phyloP scores from a whole-genome alignment of 2,329 filamentous ascomycete species.

The Alternaria incomplexa region DNA sequence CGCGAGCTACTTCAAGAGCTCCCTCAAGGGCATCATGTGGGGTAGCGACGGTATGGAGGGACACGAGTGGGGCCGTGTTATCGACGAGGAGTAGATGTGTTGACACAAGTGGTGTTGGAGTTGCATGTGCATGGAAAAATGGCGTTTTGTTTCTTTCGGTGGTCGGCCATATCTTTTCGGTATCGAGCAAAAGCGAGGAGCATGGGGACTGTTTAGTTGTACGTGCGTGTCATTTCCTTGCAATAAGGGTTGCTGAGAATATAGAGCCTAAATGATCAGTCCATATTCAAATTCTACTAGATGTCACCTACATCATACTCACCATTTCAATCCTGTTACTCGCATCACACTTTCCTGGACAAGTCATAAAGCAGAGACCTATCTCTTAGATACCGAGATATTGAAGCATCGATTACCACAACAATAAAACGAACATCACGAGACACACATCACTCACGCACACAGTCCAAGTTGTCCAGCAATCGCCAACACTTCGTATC shows the following conservation, averaged over 20 bases:
- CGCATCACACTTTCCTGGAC: neutral
- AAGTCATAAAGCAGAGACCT: neutral
- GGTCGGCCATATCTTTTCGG: neutral
- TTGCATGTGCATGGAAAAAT: neutral
- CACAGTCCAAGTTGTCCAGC: neutral
- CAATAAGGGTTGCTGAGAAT: neutral
- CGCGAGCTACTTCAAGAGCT: conserved; percentile 52
- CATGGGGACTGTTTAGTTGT: neutral
- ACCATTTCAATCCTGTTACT: neutral
- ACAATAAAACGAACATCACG: neutral
- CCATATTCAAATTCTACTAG: neutral
- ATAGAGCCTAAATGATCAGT: neutral
- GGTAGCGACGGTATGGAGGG: conserved; percentile 50
- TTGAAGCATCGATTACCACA: neutral
- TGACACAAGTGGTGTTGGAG: neutral
- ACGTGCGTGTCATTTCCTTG: neutral
- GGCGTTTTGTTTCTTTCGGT: neutral
- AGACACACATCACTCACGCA: neutral
- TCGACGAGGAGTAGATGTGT: conserved; percentile 45
- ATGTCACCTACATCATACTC: neutral
- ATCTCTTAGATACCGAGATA: neutral
- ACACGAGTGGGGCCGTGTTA: conserved; percentile 56
- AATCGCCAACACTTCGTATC: neutral
- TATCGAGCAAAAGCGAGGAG: neutral
- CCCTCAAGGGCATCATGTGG: conserved; percentile 59